These are phyloP conservation scores for Pleurotus eryngii DNA, from an alignment of 768 basidiomycete genomes.

Conservation along the genomic window DNA sequence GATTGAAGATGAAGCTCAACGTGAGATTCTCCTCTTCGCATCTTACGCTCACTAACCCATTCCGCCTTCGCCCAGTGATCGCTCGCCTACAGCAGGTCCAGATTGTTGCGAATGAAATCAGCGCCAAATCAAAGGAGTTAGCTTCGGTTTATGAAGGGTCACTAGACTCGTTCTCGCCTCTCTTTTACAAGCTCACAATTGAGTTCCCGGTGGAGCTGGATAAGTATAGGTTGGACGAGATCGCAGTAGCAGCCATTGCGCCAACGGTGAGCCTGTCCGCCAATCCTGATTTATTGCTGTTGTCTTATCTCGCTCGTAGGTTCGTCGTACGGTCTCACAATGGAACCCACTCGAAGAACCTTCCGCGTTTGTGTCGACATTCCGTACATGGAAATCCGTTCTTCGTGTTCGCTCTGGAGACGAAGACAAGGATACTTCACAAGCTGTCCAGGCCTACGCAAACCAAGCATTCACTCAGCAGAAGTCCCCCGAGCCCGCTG, in stretches of 20 bases:
- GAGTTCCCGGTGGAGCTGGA: constrained; percentile 76
- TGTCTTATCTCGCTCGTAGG: constrained; percentile 23
- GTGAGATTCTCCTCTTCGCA: constrained; percentile 39
- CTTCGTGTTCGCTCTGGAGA: constrained; percentile 55
- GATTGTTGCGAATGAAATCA: constrained; percentile 70
- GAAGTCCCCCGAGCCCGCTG: background rate
- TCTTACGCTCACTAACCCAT: background rate
- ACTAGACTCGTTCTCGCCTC: constrained; percentile 67
- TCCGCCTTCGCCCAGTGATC: constrained; percentile 51
- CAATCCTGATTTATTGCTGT: background rate
- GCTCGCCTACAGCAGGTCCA: constrained; percentile 75
- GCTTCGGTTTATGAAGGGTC: constrained; percentile 66
- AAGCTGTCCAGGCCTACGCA: constrained; percentile 52
- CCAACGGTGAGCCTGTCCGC: constrained; percentile 52
- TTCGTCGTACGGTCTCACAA: constrained; percentile 65
- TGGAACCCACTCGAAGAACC: constrained; percentile 91
- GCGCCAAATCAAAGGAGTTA: constrained; percentile 58
- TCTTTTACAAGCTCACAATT: constrained; percentile 68
- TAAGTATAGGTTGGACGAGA: constrained; percentile 79
- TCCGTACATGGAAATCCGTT: constrained; percentile 67
- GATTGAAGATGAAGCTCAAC: constrained; percentile 72
- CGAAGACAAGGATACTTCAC: constrained; percentile 17
- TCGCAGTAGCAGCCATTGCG: constrained; percentile 88
- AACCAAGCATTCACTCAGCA: background rate
- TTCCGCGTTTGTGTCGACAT: constrained; percentile 55